Base-by-base conservation (phyloP, 2,329 filamentous ascomycete species). In the Cadophora sp. region DNA sequence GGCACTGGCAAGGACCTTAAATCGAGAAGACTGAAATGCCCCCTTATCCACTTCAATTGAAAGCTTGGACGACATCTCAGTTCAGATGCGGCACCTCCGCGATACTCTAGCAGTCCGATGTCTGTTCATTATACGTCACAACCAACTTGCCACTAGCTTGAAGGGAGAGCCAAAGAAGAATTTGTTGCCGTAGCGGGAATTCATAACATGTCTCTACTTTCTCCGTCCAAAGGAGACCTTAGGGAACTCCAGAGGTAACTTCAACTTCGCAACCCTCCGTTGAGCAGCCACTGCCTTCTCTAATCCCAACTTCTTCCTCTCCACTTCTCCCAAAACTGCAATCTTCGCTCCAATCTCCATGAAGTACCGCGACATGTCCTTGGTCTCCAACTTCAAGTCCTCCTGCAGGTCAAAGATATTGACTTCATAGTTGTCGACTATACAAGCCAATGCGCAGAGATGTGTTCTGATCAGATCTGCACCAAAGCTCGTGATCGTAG, bases 231-330 rank as follows among this genome's bases (percentile, higher is more conserved):
- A 73, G 0, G 73, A 68, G 9, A 76, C 69, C 81, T 91, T 94
- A 1, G 95, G 96, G 78, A 97, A 97, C 68, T 90, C 86, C 58
- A 97, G 82, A 3, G 96, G 96, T 70, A 97, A 79, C 74, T 86
- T 87, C 75, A 98, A 81, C 73, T 89, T 89, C 14, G 92, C 94
- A 61, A 94, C 81, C 68, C 85, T 85, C 69, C 89, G 88, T 66
- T 87, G 87, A 24, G 80, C 79, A 4, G 85, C 86, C 75, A 88
- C 85, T 1, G 87, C 86, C 77, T 89, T 89, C 37, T 85, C 86
- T 72, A 89, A 84, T 67, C 86, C 83, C 72, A 83, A 81, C 77
- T 85, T 87, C 34, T 78, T 77, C 60, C 79, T 77, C 66, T 86
- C 83, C 22, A 77, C 78, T 62, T 85, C 84, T 4, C 81, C 83